These are phyloP conservation scores for Casaregolazyma lundiana DNA, from an alignment of 1,139 yeast species.

Conservation along the genomic window DNA sequence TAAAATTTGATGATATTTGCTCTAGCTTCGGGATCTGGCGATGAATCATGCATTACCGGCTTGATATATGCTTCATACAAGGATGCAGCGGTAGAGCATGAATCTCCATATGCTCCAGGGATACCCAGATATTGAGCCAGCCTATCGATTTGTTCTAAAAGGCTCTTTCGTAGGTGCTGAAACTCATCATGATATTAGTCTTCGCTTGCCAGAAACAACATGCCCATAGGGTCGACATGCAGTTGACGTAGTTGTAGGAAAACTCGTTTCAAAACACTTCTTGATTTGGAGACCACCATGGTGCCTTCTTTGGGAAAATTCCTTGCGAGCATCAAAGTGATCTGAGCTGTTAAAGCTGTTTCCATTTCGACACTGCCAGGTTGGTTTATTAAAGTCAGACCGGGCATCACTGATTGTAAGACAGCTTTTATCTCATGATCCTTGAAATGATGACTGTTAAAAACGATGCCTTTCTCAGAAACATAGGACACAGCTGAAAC, in stretches of 20 bases:
- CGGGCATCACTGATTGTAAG: conserved; percentile 32
- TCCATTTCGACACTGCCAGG: conserved; percentile 45
- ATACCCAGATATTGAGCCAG: conserved; percentile 36
- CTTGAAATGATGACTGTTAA: conserved; percentile 21
- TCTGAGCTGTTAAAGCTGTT: conserved; percentile 36
- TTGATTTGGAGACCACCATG: conserved; percentile 35
- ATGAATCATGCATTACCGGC: background rate
- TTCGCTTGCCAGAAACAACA: conserved; percentile 26
- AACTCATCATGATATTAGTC: conserved; percentile 19
- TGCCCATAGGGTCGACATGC: conserved; percentile 25
- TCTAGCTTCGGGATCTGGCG: background rate
- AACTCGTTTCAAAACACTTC: conserved; percentile 23
- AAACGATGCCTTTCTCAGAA: no score
- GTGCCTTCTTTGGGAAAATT: conserved; percentile 35
- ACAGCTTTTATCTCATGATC: conserved; percentile 35
- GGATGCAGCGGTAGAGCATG: conserved; percentile 40
- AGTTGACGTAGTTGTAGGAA: conserved; percentile 22
- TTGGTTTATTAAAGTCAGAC: conserved; percentile 41
- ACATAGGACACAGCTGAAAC: conserved; percentile 13
- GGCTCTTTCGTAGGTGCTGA: conserved; percentile 16
- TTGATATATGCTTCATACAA: conserved; percentile 22
- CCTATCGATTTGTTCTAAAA: conserved; percentile 33
- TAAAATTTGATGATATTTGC: background rate
- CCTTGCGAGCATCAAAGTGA: background rate
- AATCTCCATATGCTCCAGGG: conserved; percentile 42